Base-by-base conservation (phyloP, 2,329 filamentous ascomycete species). In the Epichloe gansuensis region DNA sequence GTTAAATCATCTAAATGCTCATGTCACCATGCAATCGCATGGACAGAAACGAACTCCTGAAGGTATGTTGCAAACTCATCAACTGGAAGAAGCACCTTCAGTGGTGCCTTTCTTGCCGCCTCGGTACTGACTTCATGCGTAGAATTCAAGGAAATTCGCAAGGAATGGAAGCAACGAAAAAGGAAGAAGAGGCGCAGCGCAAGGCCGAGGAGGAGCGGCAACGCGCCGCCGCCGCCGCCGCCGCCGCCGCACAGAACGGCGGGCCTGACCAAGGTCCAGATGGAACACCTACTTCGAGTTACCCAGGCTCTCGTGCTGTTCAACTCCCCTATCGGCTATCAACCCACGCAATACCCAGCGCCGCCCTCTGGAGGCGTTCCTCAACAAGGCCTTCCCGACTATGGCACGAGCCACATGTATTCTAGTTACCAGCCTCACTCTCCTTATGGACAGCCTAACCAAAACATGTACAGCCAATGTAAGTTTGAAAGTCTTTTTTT, bases 151-250 rank as follows among this genome's bases (percentile, higher is more conserved):
- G 93, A 98, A 65, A 96, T 97, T 55, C 87, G 93, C 58, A 97
- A 97, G 67, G 91, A 97, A 66, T 98, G 93, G 93, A 98, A 97
- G 75, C 88, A 88, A 41, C 89, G 93, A 97, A 97, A 81, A 98
- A 98, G 88, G 93, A 97, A 68, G 91, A 97, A 62, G 91, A 97
- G 59, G 85, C 85, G 50, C 78, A 82, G 61, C 87, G 91, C 64
- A 96, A 96, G 75, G 86, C 86, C 12, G 88, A 91, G 9, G 91
- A 97, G 58, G 91, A 96, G 65, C 86, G 91, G 53, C 83, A 83
- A 68, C 79, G 76, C 15, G 69, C 74, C 48, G 48, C 52, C 8
- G 45, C 39, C 8, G 48, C 44, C 21, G 41, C 76, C 13, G 69
- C 52, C 2, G 45, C 52, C 3, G 45, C 45, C 13, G 48, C 28